A percentile compares a stretch with the other conserved stretches of the same genome.
Evolutionary conservation across 805 yeast species (phyloP).

Genomic region (Blastobotrys mokoenaii): DNA sequence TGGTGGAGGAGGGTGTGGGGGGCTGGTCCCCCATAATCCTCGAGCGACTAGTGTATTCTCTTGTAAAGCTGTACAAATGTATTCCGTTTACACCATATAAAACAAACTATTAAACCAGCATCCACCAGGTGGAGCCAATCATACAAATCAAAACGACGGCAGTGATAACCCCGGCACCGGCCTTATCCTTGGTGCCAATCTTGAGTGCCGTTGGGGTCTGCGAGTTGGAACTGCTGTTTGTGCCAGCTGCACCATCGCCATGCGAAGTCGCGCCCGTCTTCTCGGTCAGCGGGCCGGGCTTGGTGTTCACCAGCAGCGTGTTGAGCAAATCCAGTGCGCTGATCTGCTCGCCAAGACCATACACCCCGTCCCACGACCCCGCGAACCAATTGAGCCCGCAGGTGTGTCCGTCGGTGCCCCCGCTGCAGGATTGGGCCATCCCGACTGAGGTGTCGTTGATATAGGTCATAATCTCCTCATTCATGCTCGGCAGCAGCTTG

Average conservation of each 20-base stretch:
- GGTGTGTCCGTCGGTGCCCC: conserved; percentile 73
- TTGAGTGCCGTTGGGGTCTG: conserved; percentile 22
- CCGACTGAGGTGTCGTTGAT: conserved; percentile 50
- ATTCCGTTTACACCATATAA: background rate
- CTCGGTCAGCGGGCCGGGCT: conserved; percentile 51
- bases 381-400: conserved; percentile 71
- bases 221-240: conserved; percentile 24
- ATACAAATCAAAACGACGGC: conserved; percentile 57
- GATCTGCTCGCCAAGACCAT: conserved; percentile 83
- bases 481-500: conserved; percentile 48
- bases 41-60: no score
- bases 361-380: conserved; percentile 53
- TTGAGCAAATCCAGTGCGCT: conserved; percentile 59
- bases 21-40: no score
- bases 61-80: no score
- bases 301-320: conserved; percentile 28
- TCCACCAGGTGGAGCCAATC: conserved; percentile 70
- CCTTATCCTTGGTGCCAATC: conserved; percentile 58
- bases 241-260: conserved; percentile 67
- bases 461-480: conserved; percentile 37
- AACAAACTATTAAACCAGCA: conserved; percentile 32
- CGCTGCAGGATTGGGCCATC: conserved; percentile 72
- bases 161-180: conserved; percentile 86
- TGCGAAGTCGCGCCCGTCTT: conserved; percentile 59
- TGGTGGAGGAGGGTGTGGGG: no score